phyloP scores from a whole-genome alignment of 2,329 filamentous ascomycete species.

The Pseudogymnoascus sp. region DNA sequence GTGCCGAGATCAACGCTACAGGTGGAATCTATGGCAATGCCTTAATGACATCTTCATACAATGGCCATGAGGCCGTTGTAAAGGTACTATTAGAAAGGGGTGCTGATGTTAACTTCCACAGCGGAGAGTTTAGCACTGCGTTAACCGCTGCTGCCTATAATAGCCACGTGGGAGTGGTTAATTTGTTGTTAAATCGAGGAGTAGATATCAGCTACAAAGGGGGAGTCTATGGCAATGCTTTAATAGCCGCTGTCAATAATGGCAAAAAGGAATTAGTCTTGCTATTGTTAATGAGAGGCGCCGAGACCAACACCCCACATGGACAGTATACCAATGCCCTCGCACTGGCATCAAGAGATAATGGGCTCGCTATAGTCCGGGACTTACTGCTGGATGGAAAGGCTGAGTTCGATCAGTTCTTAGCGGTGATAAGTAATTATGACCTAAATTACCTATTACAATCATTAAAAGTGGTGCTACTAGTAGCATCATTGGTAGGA shows the following conservation, averaged over 20 bases:
- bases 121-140: too few species aligned
- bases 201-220: too few species aligned
- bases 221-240: too few species aligned
- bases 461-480: neutral
- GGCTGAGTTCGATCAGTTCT: neutral
- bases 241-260: neutral
- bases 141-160: too few species aligned
- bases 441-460: too few species aligned
- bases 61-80: too few species aligned
- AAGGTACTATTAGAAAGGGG: too few species aligned
- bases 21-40: neutral
- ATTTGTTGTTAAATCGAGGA: too few species aligned
- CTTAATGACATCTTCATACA: neutral
- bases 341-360: neutral
- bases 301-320: constrained; percentile 12
- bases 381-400: constrained; percentile 12
- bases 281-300: constrained; percentile 16
- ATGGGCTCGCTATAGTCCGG: constrained; percentile 28
- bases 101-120: too few species aligned
- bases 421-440: neutral
- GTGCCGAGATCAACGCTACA: neutral
- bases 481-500: neutral
- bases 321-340: constrained; percentile 1
- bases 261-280: constrained; percentile 29
- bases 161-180: too few species aligned